Evolutionary conservation across 768 basidiomycete species (phyloP), one percentile per base, ranked within the genome.

Genomic region (Tremella mesenterica): DNA sequence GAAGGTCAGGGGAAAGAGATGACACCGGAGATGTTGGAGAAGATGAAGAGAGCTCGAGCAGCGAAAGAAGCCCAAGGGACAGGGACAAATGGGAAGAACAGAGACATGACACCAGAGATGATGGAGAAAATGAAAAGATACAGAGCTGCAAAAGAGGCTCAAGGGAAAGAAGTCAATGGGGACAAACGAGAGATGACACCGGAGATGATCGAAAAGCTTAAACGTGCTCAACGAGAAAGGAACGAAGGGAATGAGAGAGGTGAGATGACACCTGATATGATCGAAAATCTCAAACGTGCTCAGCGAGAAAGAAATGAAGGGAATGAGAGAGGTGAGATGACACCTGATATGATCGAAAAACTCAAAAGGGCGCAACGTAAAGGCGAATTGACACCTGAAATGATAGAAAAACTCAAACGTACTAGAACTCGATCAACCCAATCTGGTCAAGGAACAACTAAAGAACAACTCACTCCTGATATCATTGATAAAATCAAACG

Each of bases 261-360:
- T 5, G 5, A 8, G 38, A 23, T 48, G 38, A 41, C 5, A 14
- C 38, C 5, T n/a, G 38, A 41, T 23, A 41, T 23, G 14, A 23
- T 41, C 27, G 30, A 29, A 31, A 48, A 6, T 33, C 29, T 25
- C 26, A 31, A 52, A 45, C 51, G 51, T 8, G 52, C 52, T 9
- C 41, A 25, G 38, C 44, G 41, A 12, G 41, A 8, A 6, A 50
- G 41, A 38, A 38, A 38, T 27, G 34, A 14, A 4, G 6, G 18
- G 38, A 41, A n/a, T 13, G 21, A 25, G n/a, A n/a, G n/a, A n/a
- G n/a, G n/a, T n/a, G 48, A 58, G 39, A 30, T 57, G 14, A 57
- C 55, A 6, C 55, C 50, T 4, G 53, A 58, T 41, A 54, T 54
- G 33, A 36, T 53, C 13, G 57, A 50, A 38, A 16, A 54, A 25